Conservation (phyloP, 129 eudicot species). For the Escallonia rubra region DNA sequence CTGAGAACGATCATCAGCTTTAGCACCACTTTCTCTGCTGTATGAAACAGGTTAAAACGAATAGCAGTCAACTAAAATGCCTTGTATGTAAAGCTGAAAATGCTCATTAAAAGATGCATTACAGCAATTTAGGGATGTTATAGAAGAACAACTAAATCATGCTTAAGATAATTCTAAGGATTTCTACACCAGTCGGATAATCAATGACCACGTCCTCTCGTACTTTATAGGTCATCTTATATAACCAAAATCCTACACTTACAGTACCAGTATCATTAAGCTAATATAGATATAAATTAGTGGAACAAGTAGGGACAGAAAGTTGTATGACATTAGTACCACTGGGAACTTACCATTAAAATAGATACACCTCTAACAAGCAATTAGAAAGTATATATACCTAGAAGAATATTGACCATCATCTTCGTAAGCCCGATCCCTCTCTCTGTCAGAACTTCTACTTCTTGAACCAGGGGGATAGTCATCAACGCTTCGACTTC, state of each 20-base stretch:
- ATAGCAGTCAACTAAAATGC: background rate
- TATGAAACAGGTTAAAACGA: constrained; percentile 5
- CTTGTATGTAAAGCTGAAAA: background rate
- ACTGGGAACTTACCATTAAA: background rate
- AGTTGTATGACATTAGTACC: too few relatives aligned
- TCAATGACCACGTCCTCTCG: too few relatives aligned
- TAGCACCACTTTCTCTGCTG: constrained; percentile 69
- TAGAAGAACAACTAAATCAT: background rate
- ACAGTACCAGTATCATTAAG: background rate
- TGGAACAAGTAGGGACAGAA: background rate
- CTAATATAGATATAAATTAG: background rate
- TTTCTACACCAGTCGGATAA: too few relatives aligned
- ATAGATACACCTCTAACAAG: background rate
- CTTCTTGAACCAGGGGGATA: constrained; percentile 60
- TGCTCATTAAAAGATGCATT: background rate
- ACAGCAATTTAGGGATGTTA: background rate
- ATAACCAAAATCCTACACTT: background rate
- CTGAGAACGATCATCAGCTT: constrained; percentile 69
- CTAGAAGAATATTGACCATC: constrained; percentile 79
- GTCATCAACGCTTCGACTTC: constrained; percentile 66
- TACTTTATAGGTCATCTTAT: background rate
- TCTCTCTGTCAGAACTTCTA: constrained; percentile 79
- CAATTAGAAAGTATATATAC: constrained; percentile 24
- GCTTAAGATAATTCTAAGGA: too few relatives aligned
- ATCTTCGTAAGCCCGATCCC: constrained; percentile 67